Evolutionary conservation across 2,329 filamentous ascomycete genomes (phyloP).

Genomic region (Colletotrichum plurivorum): DNA sequence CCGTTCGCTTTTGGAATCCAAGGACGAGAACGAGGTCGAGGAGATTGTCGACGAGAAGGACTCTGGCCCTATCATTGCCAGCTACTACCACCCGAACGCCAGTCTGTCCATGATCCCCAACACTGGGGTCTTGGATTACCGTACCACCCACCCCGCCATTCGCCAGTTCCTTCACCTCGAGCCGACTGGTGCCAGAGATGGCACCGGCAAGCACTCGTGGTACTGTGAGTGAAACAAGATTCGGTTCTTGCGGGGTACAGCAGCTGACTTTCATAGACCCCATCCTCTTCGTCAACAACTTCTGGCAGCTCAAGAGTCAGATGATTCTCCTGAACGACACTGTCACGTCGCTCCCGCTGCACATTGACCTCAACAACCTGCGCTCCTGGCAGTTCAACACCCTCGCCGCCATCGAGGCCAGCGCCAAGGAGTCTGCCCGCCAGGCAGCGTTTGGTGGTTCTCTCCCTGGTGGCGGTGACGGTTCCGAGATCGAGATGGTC

Average conservation of each 20-base stretch:
- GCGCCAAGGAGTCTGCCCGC: conserved; percentile 84
- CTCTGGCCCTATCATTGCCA: conserved; percentile 79
- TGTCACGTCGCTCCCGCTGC: conserved; percentile 83
- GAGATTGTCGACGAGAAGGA: conserved; percentile 66
- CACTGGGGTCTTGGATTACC: conserved; percentile 78
- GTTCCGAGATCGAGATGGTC: conserved; percentile 95
- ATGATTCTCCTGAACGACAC: conserved; percentile 95
- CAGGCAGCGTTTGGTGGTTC: conserved; percentile 82
- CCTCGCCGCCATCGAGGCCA: conserved; percentile 87
- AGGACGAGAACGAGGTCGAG: conserved; percentile 62
- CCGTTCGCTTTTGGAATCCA: conserved; percentile 82
- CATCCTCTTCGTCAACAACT: conserved; percentile 92
- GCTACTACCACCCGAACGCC: conserved; percentile 96
- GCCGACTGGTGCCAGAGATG: conserved; percentile 84
- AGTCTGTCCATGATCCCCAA: conserved; percentile 90
- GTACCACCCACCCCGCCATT: conserved; percentile 78
- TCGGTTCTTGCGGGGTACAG: background rate
- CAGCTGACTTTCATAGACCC: conserved; percentile 66
- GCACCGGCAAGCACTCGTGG: conserved; percentile 89
- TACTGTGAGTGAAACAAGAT: conserved; percentile 69
- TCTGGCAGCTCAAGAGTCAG: conserved; percentile 94
- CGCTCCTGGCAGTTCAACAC: conserved; percentile 91
- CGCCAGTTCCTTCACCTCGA: conserved; percentile 87
- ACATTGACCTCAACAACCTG: conserved; percentile 86
- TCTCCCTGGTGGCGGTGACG: conserved; percentile 85